Evolutionary conservation across 2,329 filamentous ascomycete species (phyloP).

Genomic region (Aphanocladium album): DNA sequence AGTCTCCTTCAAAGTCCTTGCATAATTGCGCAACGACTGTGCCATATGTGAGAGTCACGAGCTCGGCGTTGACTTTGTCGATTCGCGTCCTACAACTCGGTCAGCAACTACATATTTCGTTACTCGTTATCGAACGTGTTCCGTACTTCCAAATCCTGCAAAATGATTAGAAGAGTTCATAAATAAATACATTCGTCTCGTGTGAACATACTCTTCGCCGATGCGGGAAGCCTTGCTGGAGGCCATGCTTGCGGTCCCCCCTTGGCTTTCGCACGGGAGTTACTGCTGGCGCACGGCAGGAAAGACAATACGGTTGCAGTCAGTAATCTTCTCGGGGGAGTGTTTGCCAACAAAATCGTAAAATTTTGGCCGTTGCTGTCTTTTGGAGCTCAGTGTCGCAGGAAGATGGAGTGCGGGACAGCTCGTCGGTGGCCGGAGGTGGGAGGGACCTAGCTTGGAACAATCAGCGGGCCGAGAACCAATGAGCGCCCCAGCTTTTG

Average conservation of each 20-base stretch:
- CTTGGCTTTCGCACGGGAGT: neutral
- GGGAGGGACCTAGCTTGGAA: constrained; percentile 20
- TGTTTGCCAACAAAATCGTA: too few species aligned
- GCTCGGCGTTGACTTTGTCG: constrained; percentile 96
- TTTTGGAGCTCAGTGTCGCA: neutral
- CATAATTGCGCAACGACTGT: constrained; percentile 96
- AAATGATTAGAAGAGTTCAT: constrained; percentile 28
- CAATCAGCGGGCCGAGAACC: constrained; percentile 31
- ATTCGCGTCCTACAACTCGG: constrained; percentile 69
- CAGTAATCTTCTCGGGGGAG: too few species aligned
- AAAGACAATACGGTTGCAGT: neutral
- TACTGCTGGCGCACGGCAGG: neutral
- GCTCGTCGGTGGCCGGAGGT: constrained; percentile 22
- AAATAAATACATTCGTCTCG: constrained; percentile 18
- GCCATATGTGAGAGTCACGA: constrained; percentile 95
- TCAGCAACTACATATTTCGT: constrained; percentile 14
- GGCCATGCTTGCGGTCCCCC: constrained; percentile 40
- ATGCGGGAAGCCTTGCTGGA: constrained; percentile 56
- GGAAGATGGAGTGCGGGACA: neutral
- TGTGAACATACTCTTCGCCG: constrained; percentile 53
- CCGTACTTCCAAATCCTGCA: constrained; percentile 83
- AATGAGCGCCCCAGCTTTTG: constrained; percentile 18
- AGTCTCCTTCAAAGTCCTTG: constrained; percentile 93
- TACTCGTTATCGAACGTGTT: neutral
- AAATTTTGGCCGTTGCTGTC: neutral